Base-by-base conservation (phyloP, 768 basidiomycete genomes). In the Suillus luteus region DNA sequence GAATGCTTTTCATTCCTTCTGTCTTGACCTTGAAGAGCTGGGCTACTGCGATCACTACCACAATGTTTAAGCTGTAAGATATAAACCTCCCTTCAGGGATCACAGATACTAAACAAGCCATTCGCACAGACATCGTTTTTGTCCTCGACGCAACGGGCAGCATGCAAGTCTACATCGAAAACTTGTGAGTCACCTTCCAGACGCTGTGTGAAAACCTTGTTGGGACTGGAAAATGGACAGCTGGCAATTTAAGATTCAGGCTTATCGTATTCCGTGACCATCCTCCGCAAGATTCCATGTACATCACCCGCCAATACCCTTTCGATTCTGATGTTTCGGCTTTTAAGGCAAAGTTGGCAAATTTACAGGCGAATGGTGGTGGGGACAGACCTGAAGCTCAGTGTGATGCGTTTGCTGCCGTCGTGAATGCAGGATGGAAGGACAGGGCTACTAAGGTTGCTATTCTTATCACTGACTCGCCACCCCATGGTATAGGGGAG, bases 301-400 rank as follows among this genome's bases (percentile, higher is more conserved):
- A 82, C 71, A 76, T 86, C 31, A 83, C 82, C 41, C 80, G 81
- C 67, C 79, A 76, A 38, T 81, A 81, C 64, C 79, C 78, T 11
- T 86, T 87, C 76, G 80, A 83, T 2, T 79, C 79, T 7, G 76
- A 84, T 65, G 80, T 85, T n/a, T 67, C 68, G 1, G 63, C 71
- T 14, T 77, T 86, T 64, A 78, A 83, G 60, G 75, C 75, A 27
- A 78, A 80, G 59, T 74, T 86, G 27, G 77, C 77, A 35, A 71
- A 73, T 5, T 71, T 83, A 17, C 75, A 76, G 37, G 81, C 81
- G 0, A 71, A 73, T 14, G 81, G 82, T n/a, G 81, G 82, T 10
- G 79, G 80, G 2, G 86, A 87, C 70, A 84, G 83, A 0, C 85
- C 86, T 0, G 86, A 88, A 68, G 85, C 85, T 8, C 80, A 84